Evolutionary conservation across 2,329 filamentous ascomycete genomes (phyloP).

Genomic region (Immersiporthe knoxdaviesiana): DNA sequence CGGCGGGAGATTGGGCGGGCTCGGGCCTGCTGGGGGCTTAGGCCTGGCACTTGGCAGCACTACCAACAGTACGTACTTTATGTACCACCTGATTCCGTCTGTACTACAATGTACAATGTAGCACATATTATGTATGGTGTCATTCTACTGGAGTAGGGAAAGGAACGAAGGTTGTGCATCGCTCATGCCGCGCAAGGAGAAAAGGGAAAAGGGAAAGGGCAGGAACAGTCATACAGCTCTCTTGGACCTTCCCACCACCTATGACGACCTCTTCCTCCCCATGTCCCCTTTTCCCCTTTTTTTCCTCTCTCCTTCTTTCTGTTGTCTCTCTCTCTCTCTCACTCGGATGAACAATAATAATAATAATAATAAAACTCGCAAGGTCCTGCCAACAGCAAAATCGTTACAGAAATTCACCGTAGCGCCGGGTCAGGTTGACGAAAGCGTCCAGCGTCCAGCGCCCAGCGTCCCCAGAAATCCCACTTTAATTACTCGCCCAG

Average conservation of each 20-base stretch:
- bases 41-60: no score
- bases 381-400: background rate
- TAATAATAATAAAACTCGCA: background rate
- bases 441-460: background rate
- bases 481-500: slow-evolving; percentile 24
- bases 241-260: background rate
- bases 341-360: no score
- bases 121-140: background rate
- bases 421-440: slow-evolving; percentile 6
- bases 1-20: no score
- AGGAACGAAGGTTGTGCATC: background rate
- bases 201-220: no score
- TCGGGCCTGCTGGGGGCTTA: no score
- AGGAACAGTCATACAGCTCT: background rate
- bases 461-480: background rate
- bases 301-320: background rate
- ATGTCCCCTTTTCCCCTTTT: background rate
- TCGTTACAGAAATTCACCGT: slow-evolving; percentile 12
- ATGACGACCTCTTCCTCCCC: background rate
- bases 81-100: no score
- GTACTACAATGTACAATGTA: background rate
- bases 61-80: no score
- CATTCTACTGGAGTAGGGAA: background rate
- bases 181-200: no score
- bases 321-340: background rate